Evolutionary conservation across 768 basidiomycete species (phyloP), one percentile per base, ranked within the genome.

Genomic region (Lactifluus echinatus): DNA sequence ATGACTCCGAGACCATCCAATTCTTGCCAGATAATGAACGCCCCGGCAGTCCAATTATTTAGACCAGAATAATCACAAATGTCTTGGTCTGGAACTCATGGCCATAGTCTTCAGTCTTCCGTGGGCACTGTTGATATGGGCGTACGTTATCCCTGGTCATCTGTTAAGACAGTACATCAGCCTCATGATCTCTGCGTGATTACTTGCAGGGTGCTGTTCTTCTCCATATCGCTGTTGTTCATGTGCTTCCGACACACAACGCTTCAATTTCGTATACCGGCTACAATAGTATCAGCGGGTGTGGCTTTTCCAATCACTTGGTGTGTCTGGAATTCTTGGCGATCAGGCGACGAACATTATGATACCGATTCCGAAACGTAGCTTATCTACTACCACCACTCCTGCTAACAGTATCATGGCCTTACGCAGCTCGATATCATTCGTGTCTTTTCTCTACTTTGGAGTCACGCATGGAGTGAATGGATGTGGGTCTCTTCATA

Each of bases 31-130:
- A 8, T 51, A 15, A 53, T 19, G 23, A 2, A 12, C 8, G 3
- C 23, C n/a, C n/a, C n/a, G n/a, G n/a, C 14, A 58, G 57, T 53
- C 57, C 1, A 23, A 23, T 5, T 57, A 56, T n/a, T 42, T 59
- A 8, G 34, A 23, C n/a, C 34, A n/a, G 26, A 44, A 39, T 36
- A n/a, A 14, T 5, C 36, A 55, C 34, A 28, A 34, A 21, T 1
- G 29, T 19, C 50, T 50, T 33, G 58, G 58, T 21, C 49, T 59
- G 17, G 55, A 59, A 26, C 58, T 55, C 2, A 50, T 59, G 53
- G 54, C 55, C 2, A 50, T 59, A 43, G n/a, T 50, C 24, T 44
- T 49, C 49, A 56, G 58, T 14, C 58, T 59, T 17, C 58, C 58
- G 0, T 59, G 49, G 47, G 58, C 55, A 11, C 23, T 56, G 14